A percentile compares a stretch with the other conserved stretches of the same genome.
These are phyloP conservation scores for Gloeostereum incarnatum DNA, from an alignment of 768 basidiomycete species.

Conservation along the genomic window DNA sequence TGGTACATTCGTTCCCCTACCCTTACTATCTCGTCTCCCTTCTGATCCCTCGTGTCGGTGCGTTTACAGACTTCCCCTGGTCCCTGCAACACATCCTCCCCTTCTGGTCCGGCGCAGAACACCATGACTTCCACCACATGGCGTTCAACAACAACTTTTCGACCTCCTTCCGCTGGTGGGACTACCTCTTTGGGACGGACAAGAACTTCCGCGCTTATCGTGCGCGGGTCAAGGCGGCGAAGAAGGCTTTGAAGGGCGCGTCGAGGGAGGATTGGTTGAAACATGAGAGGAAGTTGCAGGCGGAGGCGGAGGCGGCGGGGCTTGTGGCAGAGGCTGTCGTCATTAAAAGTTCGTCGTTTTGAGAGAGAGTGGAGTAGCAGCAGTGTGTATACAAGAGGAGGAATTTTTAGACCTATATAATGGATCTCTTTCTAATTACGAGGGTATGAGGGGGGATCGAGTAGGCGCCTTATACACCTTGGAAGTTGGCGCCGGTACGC, in stretches of 20 bases:
- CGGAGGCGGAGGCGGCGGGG: slow-evolving; percentile 69
- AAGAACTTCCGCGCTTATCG: slow-evolving; percentile 81
- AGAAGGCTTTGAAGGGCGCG: slow-evolving; percentile 43
- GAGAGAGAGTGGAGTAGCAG: too few species aligned
- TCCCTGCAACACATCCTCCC: slow-evolving; percentile 86
- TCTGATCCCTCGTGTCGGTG: neutral
- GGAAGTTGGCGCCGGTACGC: too few species aligned
- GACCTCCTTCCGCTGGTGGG: slow-evolving; percentile 92
- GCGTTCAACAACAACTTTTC: slow-evolving; percentile 91
- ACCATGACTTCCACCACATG: slow-evolving; percentile 99
- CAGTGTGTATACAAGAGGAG: too few species aligned
- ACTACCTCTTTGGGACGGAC: slow-evolving; percentile 85
- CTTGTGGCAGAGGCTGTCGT: slow-evolving; percentile 57
- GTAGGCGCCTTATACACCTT: too few species aligned
- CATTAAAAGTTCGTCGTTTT: too few species aligned
- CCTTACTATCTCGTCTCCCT: neutral
- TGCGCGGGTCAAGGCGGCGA: slow-evolving; percentile 51
- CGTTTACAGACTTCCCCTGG: slow-evolving; percentile 99
- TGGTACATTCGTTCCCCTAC: slow-evolving; percentile 37
- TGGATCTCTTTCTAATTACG: too few species aligned
- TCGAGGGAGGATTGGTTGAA: slow-evolving; percentile 41
- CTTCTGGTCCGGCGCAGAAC: slow-evolving; percentile 96
- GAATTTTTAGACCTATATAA: too few species aligned
- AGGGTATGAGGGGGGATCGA: too few species aligned
- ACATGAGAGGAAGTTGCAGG: slow-evolving; percentile 55